phyloP scores from a whole-genome alignment of 2,329 filamentous ascomycete genomes.

The Ophiocordyceps camponoti-saundersi region DNA sequence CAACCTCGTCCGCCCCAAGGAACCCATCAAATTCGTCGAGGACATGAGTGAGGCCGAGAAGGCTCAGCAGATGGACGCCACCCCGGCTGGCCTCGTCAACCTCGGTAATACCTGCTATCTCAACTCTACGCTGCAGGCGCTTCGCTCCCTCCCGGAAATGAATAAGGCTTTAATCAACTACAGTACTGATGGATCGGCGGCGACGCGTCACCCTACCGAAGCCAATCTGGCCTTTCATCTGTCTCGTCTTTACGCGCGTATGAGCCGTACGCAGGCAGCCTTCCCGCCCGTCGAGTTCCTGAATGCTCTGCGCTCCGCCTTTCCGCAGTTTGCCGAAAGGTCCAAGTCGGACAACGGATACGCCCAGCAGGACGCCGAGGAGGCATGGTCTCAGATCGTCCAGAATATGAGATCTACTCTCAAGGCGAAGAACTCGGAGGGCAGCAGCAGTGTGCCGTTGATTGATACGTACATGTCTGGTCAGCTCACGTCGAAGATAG shows the following conservation, averaged over 20 bases:
- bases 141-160: constrained; percentile 79
- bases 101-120: constrained; percentile 97
- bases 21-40: constrained; percentile 76
- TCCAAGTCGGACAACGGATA: constrained; percentile 69
- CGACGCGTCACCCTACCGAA: constrained; percentile 29
- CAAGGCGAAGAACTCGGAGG: constrained; percentile 38
- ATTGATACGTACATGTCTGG: constrained; percentile 85
- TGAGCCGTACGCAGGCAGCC: constrained; percentile 79
- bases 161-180: constrained; percentile 59
- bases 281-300: constrained; percentile 74
- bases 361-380: constrained; percentile 97
- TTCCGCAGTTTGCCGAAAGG: constrained; percentile 86
- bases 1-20: constrained; percentile 54
- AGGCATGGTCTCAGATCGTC: constrained; percentile 93
- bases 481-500: constrained; percentile 58
- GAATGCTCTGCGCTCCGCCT: constrained; percentile 57
- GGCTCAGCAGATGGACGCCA: constrained; percentile 67
- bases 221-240: constrained; percentile 63
- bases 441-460: constrained; percentile 45
- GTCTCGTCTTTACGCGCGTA: constrained; percentile 70
- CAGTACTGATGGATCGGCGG: constrained; percentile 10
- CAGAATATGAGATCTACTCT: constrained; percentile 67
- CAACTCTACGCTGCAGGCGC: constrained; percentile 88
- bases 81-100: constrained; percentile 76
- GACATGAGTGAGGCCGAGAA: constrained; percentile 95